Conservation (phyloP, 2,329 filamentous ascomycete species). For the Aspergillus aculeatinus region DNA sequence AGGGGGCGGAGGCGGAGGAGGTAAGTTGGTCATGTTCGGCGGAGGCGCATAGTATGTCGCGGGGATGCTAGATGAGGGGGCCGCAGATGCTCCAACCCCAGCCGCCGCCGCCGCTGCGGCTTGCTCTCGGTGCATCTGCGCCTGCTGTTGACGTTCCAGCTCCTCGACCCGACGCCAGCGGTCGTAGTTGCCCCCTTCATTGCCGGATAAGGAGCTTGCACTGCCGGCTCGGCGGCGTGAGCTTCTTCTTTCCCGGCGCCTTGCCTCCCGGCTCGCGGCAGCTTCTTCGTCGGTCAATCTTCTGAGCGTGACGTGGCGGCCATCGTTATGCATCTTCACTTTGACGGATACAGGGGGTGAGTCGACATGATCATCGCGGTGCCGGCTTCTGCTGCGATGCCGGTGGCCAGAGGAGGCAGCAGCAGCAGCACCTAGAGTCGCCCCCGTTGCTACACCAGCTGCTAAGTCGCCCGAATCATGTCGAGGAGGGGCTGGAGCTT, state of each 20-base stretch:
- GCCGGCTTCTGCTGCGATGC: constrained; percentile 31
- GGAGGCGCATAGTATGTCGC: constrained; percentile 27
- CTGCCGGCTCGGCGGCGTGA: constrained; percentile 44
- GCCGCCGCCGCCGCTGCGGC: constrained; percentile 29
- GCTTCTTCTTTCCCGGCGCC: constrained; percentile 46
- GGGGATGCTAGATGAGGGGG: constrained; percentile 27
- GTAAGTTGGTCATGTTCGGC: constrained; percentile 25
- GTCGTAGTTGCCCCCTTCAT: constrained; percentile 38
- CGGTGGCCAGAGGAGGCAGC: constrained; percentile 33
- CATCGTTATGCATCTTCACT: constrained; percentile 65
- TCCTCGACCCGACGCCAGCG: constrained; percentile 52
- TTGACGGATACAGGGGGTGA: constrained; percentile 64
- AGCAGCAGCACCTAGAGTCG: constrained; percentile 31
- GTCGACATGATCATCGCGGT: constrained; percentile 46
- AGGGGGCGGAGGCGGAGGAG: constrained; percentile 35
- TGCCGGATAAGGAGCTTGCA: constrained; percentile 43
- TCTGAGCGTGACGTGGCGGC: constrained; percentile 62
- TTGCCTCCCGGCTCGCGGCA: constrained; percentile 57
- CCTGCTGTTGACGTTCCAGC: constrained; percentile 48
- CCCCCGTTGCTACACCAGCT: constrained; percentile 34
- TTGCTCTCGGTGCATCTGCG: constrained; percentile 43
- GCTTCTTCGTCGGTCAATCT: constrained; percentile 63
- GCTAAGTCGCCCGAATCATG: constrained; percentile 28
- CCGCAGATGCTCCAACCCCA: constrained; percentile 21
- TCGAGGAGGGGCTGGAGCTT: constrained; percentile 22